Evolutionary conservation across 1,284 basidiomycete species (phyloP).

Genomic region (Trichosporon faecale): DNA sequence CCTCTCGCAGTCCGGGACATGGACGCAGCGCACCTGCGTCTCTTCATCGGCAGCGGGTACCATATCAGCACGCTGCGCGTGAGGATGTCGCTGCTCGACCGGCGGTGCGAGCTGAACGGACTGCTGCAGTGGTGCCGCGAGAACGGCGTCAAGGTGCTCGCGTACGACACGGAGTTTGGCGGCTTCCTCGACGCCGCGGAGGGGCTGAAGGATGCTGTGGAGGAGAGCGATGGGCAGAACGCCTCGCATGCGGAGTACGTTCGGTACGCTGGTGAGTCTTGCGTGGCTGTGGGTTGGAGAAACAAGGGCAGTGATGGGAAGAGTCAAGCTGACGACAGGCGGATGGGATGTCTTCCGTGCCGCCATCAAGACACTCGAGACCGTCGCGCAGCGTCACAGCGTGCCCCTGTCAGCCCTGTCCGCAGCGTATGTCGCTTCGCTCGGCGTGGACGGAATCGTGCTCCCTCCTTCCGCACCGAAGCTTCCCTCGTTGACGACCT

Average conservation of each 20-base stretch:
- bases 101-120: conserved; percentile 21
- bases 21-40: conserved; percentile 24
- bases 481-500: not conserved
- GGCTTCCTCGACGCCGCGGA: conserved; percentile 24
- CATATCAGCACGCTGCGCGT: conserved; percentile 26
- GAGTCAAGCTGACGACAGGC: conserved; percentile 17
- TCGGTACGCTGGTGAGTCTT: conserved; percentile 24
- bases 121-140: conserved; percentile 19
- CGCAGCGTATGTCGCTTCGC: conserved; percentile 11
- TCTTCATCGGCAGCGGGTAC: conserved; percentile 24
- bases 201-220: not conserved
- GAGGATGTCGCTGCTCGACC: conserved; percentile 27
- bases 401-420: conserved; percentile 24
- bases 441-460: not conserved
- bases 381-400: conserved; percentile 21
- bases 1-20: conserved; percentile 26
- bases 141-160: conserved; percentile 23
- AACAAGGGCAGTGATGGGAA: no score
- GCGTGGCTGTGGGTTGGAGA: not conserved
- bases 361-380: conserved; percentile 17
- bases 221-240: conserved; percentile 11
- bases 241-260: conserved; percentile 24
- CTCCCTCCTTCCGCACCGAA: not conserved
- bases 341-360: conserved; percentile 26
- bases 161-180: conserved; percentile 25